Percentiles rank a stretch among this genome's conserved stretches.
These are phyloP conservation scores for Aquilaria sinensis DNA, from an alignment of 345 rosid species.

Conservation along the genomic window DNA sequence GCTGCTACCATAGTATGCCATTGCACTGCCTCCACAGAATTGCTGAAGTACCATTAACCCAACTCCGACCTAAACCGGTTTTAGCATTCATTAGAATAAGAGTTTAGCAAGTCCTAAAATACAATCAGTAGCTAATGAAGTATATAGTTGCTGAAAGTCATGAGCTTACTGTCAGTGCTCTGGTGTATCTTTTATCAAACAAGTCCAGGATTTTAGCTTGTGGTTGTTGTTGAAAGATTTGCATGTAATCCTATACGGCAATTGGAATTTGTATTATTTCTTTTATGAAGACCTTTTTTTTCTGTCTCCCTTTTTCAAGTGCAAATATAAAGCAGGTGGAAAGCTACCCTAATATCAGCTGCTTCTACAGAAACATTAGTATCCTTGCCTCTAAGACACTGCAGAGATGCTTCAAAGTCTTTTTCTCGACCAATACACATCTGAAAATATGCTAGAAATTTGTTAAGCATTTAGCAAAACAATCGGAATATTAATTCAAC, in stretches of 20 bases:
- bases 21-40: slow-evolving; percentile 40
- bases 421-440: slow-evolving; percentile 34
- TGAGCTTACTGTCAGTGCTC: slow-evolving; percentile 40
- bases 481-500: too few species aligned
- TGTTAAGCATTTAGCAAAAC: too few species aligned
- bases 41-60: slow-evolving; percentile 66
- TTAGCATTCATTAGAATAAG: too few species aligned
- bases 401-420: slow-evolving; percentile 44
- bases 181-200: slow-evolving; percentile 47
- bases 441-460: too few species aligned
- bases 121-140: background rate
- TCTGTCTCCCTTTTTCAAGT: too few species aligned
- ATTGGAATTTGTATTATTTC: too few species aligned
- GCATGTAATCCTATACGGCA: slow-evolving; percentile 37
- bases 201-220: slow-evolving; percentile 31
- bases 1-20: slow-evolving; percentile 34
- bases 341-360: slow-evolving; percentile 41
- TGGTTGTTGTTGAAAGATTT: slow-evolving; percentile 24
- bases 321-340: background rate
- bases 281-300: too few species aligned
- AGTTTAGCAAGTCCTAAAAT: slow-evolving; percentile 1
- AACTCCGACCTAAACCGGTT: slow-evolving; percentile 40
- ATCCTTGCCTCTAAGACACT: slow-evolving; percentile 40
- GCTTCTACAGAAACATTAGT: slow-evolving; percentile 46
- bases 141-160: background rate